Conservation (phyloP, 2,329 filamentous ascomycete genomes). For the Xylaria digitata region DNA sequence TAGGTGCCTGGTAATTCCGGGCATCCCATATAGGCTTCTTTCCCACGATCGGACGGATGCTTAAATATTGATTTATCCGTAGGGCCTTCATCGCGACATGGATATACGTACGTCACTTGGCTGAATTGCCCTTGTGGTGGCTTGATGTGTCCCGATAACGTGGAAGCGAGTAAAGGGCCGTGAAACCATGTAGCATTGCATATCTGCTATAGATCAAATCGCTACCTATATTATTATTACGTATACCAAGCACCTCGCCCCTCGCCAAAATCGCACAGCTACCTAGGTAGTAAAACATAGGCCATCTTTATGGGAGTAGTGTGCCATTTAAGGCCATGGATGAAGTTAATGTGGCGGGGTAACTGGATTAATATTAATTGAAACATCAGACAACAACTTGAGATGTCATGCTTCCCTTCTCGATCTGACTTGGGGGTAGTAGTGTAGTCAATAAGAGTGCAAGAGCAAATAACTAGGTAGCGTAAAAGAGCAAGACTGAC, state of each 20-base stretch:
- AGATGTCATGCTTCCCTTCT: too few relatives aligned
- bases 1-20: too few relatives aligned
- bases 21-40: too few relatives aligned
- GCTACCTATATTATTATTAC: constrained; percentile 1
- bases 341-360: not conserved
- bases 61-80: too few relatives aligned
- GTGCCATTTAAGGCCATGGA: not conserved
- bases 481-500: too few relatives aligned
- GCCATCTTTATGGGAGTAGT: not conserved
- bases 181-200: constrained; percentile 9
- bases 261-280: not conserved
- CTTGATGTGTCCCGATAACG: constrained; percentile 1
- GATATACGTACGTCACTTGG: too few relatives aligned
- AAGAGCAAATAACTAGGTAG: too few relatives aligned
- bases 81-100: too few relatives aligned
- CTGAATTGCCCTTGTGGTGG: not conserved
- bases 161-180: constrained; percentile 4
- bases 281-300: not conserved
- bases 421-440: too few relatives aligned
- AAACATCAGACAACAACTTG: too few relatives aligned
- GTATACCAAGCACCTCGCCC: not conserved
- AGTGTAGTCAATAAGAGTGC: too few relatives aligned
- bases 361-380: not conserved
- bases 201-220: not conserved
- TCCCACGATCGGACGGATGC: too few relatives aligned